A percentile compares a stretch with the other conserved stretches of the same genome.
Conservation (phyloP, 176 grass and related monocot genomes). For the Bothriochloa decipiens region DNA sequence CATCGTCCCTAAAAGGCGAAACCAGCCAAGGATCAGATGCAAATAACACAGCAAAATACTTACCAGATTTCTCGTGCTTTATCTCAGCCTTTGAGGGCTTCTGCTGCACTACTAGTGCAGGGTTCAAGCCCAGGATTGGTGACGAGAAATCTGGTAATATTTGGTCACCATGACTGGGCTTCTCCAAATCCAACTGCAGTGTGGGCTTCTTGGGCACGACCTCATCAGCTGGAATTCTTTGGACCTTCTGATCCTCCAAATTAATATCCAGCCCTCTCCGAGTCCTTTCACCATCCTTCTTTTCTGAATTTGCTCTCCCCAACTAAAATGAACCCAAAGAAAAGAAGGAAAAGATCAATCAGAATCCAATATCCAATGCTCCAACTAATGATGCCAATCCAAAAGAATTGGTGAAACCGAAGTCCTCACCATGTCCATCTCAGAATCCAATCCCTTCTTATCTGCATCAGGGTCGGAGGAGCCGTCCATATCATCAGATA, state of each 20-base stretch:
- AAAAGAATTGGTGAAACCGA: slow-evolving; percentile 45
- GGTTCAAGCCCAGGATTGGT: no score
- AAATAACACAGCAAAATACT: slow-evolving; percentile 29
- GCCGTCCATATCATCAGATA: slow-evolving; percentile 90
- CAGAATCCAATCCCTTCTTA: slow-evolving; percentile 74
- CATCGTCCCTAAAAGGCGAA: not conserved
- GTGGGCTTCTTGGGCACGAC: slow-evolving; percentile 58
- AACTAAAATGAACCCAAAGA: slow-evolving; percentile 39
- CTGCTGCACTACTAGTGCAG: slow-evolving; percentile 4
- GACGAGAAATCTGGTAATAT: slow-evolving; percentile 33
- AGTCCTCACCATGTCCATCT: slow-evolving; percentile 73
- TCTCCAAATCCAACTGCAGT: slow-evolving; percentile 92
- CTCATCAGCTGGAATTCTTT: slow-evolving; percentile 50
- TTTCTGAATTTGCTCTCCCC: slow-evolving; percentile 50
- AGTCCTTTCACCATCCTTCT: slow-evolving; percentile 63
- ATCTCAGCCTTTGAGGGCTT: slow-evolving; percentile 69
- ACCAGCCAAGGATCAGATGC: slow-evolving; percentile 28
- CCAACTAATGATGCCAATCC: slow-evolving; percentile 29
- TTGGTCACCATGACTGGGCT: slow-evolving; percentile 50
- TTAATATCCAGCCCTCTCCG: slow-evolving; percentile 50
- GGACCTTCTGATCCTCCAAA: slow-evolving; percentile 64
- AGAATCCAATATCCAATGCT: slow-evolving; percentile 46
- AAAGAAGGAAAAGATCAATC: slow-evolving; percentile 6
- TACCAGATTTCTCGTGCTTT: slow-evolving; percentile 88
- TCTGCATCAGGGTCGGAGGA: slow-evolving; percentile 66